phyloP scores from a whole-genome alignment of 1,284 basidiomycete species.

The Tetrapyrgos nigripes region DNA sequence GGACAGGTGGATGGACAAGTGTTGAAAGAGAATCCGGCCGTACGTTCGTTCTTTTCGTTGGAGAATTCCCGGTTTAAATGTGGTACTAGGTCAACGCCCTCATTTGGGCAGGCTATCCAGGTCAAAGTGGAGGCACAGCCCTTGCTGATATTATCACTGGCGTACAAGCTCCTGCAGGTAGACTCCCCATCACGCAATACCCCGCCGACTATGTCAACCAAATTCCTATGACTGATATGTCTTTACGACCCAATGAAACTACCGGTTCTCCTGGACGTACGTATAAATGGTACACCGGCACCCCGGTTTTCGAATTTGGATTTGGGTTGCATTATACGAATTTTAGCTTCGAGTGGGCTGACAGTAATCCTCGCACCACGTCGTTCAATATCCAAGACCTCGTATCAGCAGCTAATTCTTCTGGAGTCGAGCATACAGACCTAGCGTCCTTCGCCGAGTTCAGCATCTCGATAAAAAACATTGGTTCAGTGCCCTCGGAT shows the following conservation, averaged over 20 bases:
- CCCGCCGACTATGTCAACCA: constrained; percentile 53
- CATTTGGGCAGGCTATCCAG: constrained; percentile 62
- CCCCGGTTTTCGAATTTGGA: constrained; percentile 57
- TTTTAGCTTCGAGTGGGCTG: constrained; percentile 47
- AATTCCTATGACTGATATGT: constrained; percentile 64
- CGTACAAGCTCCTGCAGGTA: constrained; percentile 57
- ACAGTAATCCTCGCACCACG: constrained; percentile 33
- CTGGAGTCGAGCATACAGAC: constrained; percentile 41
- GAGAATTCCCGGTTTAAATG: background rate
- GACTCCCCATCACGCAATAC: constrained; percentile 60
- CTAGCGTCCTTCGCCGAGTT: constrained; percentile 54
- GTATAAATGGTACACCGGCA: constrained; percentile 61
- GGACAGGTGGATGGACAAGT: constrained; percentile 58
- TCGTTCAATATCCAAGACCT: constrained; percentile 50
- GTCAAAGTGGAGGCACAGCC: constrained; percentile 58
- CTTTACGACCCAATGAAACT: constrained; percentile 50
- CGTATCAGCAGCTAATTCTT: constrained; percentile 28
- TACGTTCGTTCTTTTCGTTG: constrained; percentile 29
- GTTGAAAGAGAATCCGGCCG: constrained; percentile 50
- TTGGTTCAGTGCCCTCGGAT: constrained; percentile 55
- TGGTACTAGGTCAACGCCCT: constrained; percentile 54
- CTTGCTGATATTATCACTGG: constrained; percentile 57
- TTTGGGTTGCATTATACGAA: constrained; percentile 60
- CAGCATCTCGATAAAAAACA: constrained; percentile 52
- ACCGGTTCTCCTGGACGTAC: constrained; percentile 63